Conservation (phyloP, 352 stramenopile genomes). For the Pythium diclinum region DNA sequence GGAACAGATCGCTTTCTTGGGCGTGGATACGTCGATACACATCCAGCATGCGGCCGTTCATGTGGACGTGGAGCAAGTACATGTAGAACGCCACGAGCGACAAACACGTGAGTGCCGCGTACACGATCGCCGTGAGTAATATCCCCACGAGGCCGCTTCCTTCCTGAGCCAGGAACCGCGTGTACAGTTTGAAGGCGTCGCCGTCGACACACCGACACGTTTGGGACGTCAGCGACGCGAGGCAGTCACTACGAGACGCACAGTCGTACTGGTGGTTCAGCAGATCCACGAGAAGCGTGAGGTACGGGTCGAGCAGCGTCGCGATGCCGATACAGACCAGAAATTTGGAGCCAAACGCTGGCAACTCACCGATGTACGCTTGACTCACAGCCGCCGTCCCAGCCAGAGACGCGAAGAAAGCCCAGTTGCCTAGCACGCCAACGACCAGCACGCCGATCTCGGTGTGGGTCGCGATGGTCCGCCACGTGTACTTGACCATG, state of each 20-base stretch:
- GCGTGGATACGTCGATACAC: conserved; percentile 78
- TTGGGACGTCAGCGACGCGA: conserved; percentile 35
- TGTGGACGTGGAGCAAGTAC: conserved; percentile 86
- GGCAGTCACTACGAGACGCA: conserved; percentile 36
- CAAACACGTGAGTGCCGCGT: conserved; percentile 55
- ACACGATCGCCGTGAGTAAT: conserved; percentile 76
- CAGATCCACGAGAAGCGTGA: conserved; percentile 82
- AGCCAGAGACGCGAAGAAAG: conserved; percentile 52
- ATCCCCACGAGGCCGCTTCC: conserved; percentile 78
- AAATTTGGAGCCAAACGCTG: conserved; percentile 70
- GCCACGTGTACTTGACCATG: conserved; percentile 84
- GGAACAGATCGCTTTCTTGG: conserved; percentile 70
- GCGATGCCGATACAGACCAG: conserved; percentile 74
- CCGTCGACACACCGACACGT: conserved; percentile 67
- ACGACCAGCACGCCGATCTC: conserved; percentile 74
- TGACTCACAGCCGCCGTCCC: conserved; percentile 37
- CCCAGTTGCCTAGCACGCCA: conserved; percentile 49
- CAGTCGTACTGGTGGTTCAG: conserved; percentile 78
- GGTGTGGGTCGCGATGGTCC: conserved; percentile 47
- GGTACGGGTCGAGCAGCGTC: conserved; percentile 72
- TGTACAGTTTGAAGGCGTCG: conserved; percentile 89
- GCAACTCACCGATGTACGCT: conserved; percentile 57
- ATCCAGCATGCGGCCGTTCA: conserved; percentile 90
- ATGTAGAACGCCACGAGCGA: conserved; percentile 57
- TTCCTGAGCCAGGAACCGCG: conserved; percentile 67